Evolutionary conservation across 352 stramenopile genomes (phyloP), one percentile per base, ranked within the genome.

Genomic region (Pythium apleroticum): DNA sequence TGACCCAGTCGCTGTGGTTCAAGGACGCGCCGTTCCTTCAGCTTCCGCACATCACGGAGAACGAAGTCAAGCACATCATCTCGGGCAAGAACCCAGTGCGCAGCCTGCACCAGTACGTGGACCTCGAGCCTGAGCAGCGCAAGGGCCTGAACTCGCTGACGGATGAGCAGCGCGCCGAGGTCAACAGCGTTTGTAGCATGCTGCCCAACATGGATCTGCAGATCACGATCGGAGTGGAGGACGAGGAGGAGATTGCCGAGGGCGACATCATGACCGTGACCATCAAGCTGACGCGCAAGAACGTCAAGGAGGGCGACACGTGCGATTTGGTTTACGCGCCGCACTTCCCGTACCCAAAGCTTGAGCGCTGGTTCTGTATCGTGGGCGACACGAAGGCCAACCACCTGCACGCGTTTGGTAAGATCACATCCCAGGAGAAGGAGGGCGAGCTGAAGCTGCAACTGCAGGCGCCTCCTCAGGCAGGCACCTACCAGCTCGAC

Each of bases 191-290:
- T 63, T 88, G 96, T 48, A 78, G 96, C 41, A 95, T 99, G 76
- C 88, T 99, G 69, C 97, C 97, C 9, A 89, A 98, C 77, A 87
- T 99, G 61, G 80, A 96, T 56, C 81, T 99, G 31, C 77, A 87
- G 58, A 93, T 95, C 68, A 90, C 96, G 62, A 93, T 93, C 45
- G 95, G 96, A 39, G 84, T 96, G 15, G 87, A 96, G 28, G 86
- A 95, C 53, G 89, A 97, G 70, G 81, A 97, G 52, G 91, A 98
- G 60, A 98, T 99, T 63, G 98, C 97, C n/a, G 97, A 99, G 69
- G 95, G 96, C 31, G 98, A 99, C 87, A 91, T 99, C 55, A 98
- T 99, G 75, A 99, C 97, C 49, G 91, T 99, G 50, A 94, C 88
- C 24, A 95, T 99, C 56, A 98, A 91, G 68, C 74, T 99, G 14